A percentile compares a stretch with the other conserved stretches of the same genome.
phyloP scores from a whole-genome alignment of 192 early-diverging fungal species.

The Thamnidium elegans region DNA sequence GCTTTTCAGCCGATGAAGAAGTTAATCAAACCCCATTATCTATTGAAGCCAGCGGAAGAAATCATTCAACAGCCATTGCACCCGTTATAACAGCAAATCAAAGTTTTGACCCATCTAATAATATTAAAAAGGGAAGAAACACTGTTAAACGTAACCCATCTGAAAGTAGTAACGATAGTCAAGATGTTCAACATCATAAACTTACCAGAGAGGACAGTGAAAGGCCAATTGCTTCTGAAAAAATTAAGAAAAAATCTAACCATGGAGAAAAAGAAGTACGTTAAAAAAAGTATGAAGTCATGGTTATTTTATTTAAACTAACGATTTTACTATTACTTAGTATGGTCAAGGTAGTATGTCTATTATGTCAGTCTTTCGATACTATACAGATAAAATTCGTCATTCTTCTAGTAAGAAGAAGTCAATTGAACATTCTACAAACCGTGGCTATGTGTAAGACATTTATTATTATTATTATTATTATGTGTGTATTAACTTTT shows the following conservation, averaged over 20 bases:
- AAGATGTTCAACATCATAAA: constrained; percentile 31
- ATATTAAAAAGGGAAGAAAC: constrained; percentile 12
- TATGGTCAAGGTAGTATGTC: constrained; percentile 5
- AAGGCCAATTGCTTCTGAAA: constrained; percentile 38
- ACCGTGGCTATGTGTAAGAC: constrained; percentile 38
- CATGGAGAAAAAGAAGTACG: constrained; percentile 19
- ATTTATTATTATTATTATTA: no score
- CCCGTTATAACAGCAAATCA: constrained; percentile 24
- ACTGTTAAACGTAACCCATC: constrained; percentile 16
- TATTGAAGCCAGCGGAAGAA: background rate
- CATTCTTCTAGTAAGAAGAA: constrained; percentile 24
- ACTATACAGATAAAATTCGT: constrained; percentile 39
- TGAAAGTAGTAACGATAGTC: background rate
- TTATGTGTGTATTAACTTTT: background rate
- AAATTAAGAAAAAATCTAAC: constrained; percentile 36
- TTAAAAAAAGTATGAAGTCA: background rate
- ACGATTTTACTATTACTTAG: background rate
- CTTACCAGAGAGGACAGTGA: constrained; percentile 38
- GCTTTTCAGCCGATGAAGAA: constrained; percentile 27
- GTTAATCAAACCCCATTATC: constrained; percentile 4
- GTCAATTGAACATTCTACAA: constrained; percentile 1
- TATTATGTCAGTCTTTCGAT: constrained; percentile 38
- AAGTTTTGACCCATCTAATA: background rate
- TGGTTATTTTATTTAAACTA: background rate
- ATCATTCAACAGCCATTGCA: constrained; percentile 14